phyloP scores from a whole-genome alignment of 352 stramenopile genomes.

The Pythium sukuiense region DNA sequence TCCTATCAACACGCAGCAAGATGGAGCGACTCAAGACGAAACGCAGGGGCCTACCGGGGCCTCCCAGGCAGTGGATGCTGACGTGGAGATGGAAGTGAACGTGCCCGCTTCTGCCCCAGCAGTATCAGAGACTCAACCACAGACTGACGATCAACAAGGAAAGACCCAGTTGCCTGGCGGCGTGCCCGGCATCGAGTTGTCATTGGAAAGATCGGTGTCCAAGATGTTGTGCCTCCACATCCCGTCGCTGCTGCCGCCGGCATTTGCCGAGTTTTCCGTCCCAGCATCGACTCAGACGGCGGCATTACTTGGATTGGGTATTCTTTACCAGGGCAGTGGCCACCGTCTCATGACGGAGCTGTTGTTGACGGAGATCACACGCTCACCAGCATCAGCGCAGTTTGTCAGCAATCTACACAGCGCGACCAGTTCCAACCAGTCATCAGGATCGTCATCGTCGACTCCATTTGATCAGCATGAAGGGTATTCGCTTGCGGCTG shows the following conservation, averaged over 20 bases:
- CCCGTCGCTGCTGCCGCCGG: conserved; percentile 92
- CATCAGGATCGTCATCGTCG: conserved; percentile 33
- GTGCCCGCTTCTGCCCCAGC: conserved; percentile 13
- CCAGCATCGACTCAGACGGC: conserved; percentile 93
- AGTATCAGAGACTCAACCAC: conserved; percentile 1
- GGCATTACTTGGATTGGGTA: conserved; percentile 93
- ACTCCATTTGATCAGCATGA: conserved; percentile 90
- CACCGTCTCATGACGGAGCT: conserved; percentile 98
- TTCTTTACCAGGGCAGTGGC: conserved; percentile 95
- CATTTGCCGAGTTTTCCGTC: conserved; percentile 96
- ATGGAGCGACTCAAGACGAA: conserved; percentile 26
- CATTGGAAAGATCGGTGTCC: conserved; percentile 87
- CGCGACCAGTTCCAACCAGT: conserved; percentile 27
- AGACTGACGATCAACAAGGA: conserved; percentile 9
- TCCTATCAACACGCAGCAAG: conserved; percentile 4
- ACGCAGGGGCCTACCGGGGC: conserved; percentile 10
- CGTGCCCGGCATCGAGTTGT: conserved; percentile 51
- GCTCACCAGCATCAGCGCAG: conserved; percentile 72
- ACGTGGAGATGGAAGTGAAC: conserved; percentile 23
- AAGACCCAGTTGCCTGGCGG: conserved; percentile 39
- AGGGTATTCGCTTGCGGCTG: conserved; percentile 91
- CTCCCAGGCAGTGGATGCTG: conserved; percentile 15
- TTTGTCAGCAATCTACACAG: conserved; percentile 42
- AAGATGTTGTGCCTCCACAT: conserved; percentile 99
- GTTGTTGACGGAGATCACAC: conserved; percentile 95